Evolutionary conservation across 1,139 yeast species (phyloP).

Genomic region (Yamadazyma pseudoaaseri): DNA sequence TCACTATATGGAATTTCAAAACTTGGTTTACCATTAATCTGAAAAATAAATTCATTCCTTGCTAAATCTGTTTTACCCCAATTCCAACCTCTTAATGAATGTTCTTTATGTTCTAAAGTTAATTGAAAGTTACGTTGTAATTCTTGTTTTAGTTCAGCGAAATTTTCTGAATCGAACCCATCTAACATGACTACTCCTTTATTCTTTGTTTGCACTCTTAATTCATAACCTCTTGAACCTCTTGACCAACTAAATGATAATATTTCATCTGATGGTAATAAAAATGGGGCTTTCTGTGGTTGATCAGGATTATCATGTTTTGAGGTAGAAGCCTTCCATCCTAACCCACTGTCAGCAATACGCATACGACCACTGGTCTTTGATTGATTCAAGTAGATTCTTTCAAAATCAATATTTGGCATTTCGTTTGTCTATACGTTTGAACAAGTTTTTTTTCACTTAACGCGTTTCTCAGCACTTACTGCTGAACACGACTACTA

Average conservation of each 20-base stretch:
- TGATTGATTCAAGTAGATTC: conserved; percentile 85
- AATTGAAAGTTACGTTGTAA: conserved; percentile 74
- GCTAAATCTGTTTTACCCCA: conserved; percentile 97
- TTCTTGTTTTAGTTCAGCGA: conserved; percentile 76
- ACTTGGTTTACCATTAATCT: conserved; percentile 82
- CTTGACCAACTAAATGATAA: conserved; percentile 86
- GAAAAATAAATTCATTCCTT: conserved; percentile 84
- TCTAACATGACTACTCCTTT: conserved; percentile 85
- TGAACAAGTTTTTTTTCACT: conserved; percentile 2
- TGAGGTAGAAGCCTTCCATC: conserved; percentile 76
- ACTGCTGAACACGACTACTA: too few species aligned
- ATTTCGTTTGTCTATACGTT: conserved; percentile 16
- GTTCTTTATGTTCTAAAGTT: conserved; percentile 79
- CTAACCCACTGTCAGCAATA: conserved; percentile 91
- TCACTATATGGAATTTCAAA: conserved; percentile 86
- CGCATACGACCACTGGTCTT: conserved; percentile 85
- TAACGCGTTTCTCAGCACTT: conserved; percentile 5
- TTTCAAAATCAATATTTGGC: conserved; percentile 70
- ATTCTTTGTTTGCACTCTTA: conserved; percentile 84
- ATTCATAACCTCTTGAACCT: conserved; percentile 88
- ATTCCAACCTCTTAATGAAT: conserved; percentile 96
- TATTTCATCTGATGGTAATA: conserved; percentile 82
- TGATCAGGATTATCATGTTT: conserved; percentile 44
- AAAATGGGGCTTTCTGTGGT: conserved; percentile 50
- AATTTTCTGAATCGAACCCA: conserved; percentile 86